Evolutionary conservation across 768 basidiomycete species (phyloP).

Genomic region (Clitopilus passeckerianus): DNA sequence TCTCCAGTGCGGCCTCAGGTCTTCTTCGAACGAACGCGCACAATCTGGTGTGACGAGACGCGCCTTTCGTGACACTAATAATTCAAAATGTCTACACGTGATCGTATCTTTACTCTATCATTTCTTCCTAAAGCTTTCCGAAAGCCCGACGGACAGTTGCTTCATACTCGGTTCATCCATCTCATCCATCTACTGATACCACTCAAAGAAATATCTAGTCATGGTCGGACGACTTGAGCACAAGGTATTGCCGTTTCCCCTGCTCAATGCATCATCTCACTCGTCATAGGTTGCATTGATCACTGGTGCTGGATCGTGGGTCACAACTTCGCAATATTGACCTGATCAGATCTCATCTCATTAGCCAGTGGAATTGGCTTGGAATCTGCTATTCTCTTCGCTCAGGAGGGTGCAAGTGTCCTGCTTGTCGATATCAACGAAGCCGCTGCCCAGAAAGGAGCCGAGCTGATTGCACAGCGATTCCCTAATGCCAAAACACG

Average conservation of each 20-base stretch:
- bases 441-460: constrained; percentile 64
- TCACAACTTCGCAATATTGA: constrained; percentile 7
- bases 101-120: neutral
- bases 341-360: constrained; percentile 10
- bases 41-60: neutral
- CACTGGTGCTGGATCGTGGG: constrained; percentile 88
- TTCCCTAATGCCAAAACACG: constrained; percentile 68
- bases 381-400: constrained; percentile 93
- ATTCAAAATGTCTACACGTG: neutral
- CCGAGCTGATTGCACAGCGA: constrained; percentile 54
- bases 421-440: constrained; percentile 86
- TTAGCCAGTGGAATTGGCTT: constrained; percentile 84
- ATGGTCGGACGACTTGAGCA: constrained; percentile 69
- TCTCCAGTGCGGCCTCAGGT: neutral
- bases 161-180: constrained; percentile 3
- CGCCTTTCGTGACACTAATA: neutral
- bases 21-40: neutral
- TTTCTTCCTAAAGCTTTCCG: neutral
- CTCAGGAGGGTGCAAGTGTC: constrained; percentile 89
- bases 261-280: constrained; percentile 1
- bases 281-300: constrained; percentile 61
- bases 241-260: constrained; percentile 37
- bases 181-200: constrained; percentile 6
- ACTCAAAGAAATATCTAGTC: constrained; percentile 4
- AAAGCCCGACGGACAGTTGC: constrained; percentile 9